Percentiles rank a stretch among this genome's conserved stretches.
phyloP scores from a whole-genome alignment of 176 grass and related monocot genomes.

The Oryza officinalis region DNA sequence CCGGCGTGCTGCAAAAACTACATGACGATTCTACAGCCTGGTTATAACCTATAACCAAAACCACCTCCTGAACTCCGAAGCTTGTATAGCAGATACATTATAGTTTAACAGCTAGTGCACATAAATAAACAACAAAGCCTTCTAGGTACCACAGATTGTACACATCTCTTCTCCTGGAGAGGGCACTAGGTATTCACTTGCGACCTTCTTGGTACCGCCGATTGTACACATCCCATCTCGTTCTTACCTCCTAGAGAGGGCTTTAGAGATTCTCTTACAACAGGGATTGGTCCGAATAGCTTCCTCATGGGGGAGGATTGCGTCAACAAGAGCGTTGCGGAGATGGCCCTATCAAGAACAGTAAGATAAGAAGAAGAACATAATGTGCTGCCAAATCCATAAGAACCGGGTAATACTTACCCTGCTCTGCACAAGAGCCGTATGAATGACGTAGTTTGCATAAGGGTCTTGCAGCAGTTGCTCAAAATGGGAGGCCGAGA shows the following conservation, averaged over 20 bases:
- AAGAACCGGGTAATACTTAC: conserved; percentile 36
- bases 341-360: conserved; percentile 52
- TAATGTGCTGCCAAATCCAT: neutral
- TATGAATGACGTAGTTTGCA: conserved; percentile 84
- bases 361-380: neutral
- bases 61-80: conserved; percentile 26
- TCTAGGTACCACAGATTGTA: conserved; percentile 39
- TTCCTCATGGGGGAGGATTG: conserved; percentile 64
- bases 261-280: conserved; percentile 84
- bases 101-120: conserved; percentile 43
- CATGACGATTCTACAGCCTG: conserved; percentile 35
- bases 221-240: conserved; percentile 55
- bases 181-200: conserved; percentile 67
- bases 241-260: conserved; percentile 51
- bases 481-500: conserved; percentile 60
- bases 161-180: conserved; percentile 63
- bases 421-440: conserved; percentile 66
- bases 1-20: conserved; percentile 31
- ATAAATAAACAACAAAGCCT: conserved; percentile 49
- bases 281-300: conserved; percentile 68
- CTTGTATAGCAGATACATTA: conserved; percentile 43
- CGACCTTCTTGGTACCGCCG: conserved; percentile 43
- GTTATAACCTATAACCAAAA: conserved; percentile 43
- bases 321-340: conserved; percentile 49
- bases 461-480: conserved; percentile 86